phyloP scores from a whole-genome alignment of 148 eudicot species.

The Mesembryanthemum crystallinum region DNA sequence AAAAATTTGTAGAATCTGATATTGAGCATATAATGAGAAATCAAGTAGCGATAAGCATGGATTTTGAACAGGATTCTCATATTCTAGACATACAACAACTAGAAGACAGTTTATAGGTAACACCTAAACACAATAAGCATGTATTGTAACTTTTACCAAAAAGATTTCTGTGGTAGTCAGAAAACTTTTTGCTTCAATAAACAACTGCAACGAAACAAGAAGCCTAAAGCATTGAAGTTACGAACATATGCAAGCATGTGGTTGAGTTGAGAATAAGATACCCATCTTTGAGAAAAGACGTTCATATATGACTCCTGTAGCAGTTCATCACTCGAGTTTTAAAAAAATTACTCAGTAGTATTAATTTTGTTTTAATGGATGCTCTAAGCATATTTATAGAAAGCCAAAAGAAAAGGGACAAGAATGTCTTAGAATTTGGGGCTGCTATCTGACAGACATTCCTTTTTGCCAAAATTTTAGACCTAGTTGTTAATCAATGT shows the following conservation, averaged over 20 bases:
- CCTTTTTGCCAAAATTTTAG: slow-evolving; percentile 13
- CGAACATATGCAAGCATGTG: slow-evolving; percentile 17
- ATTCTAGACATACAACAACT: slow-evolving; percentile 28
- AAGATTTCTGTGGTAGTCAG: neutral
- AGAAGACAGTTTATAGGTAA: slow-evolving; percentile 23
- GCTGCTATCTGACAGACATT: neutral
- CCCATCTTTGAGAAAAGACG: slow-evolving; percentile 19
- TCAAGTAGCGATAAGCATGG: slow-evolving; percentile 7
- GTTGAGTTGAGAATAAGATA: no score
- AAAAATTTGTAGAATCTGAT: slow-evolving; percentile 7
- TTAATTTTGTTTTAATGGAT: neutral
- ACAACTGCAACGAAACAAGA: neutral
- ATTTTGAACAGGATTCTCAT: slow-evolving; percentile 21
- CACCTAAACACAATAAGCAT: slow-evolving; percentile 27
- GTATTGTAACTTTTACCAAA: slow-evolving; percentile 22
- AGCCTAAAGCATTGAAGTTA: neutral
- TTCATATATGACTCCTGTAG: slow-evolving; percentile 12
- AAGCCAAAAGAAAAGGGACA: slow-evolving; percentile 23
- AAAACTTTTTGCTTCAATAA: neutral
- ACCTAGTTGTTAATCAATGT: neutral
- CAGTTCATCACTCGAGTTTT: neutral
- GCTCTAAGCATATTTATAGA: neutral
- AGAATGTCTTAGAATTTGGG: neutral
- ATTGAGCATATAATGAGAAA: slow-evolving; percentile 16
- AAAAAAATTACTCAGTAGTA: no score